Evolutionary conservation across 2,329 filamentous ascomycete species (phyloP), one percentile per base, ranked within the genome.

Genomic region (Sordariomycetes sp.): DNA sequence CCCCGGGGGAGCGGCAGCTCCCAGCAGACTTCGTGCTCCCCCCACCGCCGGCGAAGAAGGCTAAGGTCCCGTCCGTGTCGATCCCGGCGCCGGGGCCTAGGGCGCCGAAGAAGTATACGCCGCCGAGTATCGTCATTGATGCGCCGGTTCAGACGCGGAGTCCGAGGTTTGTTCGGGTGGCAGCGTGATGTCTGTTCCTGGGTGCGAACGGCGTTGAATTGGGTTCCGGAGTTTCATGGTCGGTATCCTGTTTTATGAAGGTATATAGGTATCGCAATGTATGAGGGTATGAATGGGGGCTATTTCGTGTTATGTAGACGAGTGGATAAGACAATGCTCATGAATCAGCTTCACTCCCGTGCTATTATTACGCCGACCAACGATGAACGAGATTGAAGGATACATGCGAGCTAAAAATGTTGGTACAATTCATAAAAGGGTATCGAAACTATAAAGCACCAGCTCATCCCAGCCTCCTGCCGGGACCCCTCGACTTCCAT

Each of bases 401-500:
- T n/a, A n/a, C 39, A 45, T n/a, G 17, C 15, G n/a, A 45, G 8
- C n/a, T 17, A 2, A n/a, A n/a, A 45, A n/a, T 45, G n/a, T n/a
- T 17, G 39, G 2, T 45, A 45, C 39, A 45, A 45, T n/a, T 45
- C 39, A 50, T 50, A 50, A 1, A 50, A 52, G 51, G 24, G 25
- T 52, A 51, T 56, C 55, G 42, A 39, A 25, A 32, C 28, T 35
- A 24, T n/a, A 7, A 10, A 12, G 8, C 15, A 17, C 5, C 62
- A 24, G 62, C 28, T 70, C 69, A 76, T 39, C 85, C 85, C 12
- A 89, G 70, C 54, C 85, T 77, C 45, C 81, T 77, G 0, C 85
- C 85, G 7, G 75, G 68, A 1, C 85, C 85, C 61, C 84, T 75
- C 32, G 75, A 78, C 58, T 75, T 77, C 86, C 85, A 89, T 1